Evolutionary conservation across 306 rosid genomes (phyloP).

Genomic region (Rosa lucieae): DNA sequence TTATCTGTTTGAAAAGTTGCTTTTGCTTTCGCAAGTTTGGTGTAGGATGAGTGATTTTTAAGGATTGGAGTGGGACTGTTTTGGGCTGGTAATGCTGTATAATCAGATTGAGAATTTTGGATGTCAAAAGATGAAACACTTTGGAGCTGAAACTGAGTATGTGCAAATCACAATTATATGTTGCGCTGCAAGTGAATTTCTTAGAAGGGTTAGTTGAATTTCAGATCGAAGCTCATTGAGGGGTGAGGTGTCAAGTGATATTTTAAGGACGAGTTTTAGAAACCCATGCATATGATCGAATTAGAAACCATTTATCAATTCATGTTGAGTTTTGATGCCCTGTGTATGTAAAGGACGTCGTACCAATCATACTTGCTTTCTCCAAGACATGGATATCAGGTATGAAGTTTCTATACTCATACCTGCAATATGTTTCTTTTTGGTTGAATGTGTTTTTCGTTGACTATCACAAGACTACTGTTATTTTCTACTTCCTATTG

Average conservation of each 20-base stretch:
- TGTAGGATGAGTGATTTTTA: background rate
- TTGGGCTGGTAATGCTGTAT: background rate
- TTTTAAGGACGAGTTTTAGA: background rate
- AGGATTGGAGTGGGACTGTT: background rate
- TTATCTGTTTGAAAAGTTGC: no score
- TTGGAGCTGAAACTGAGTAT: background rate
- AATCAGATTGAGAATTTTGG: background rate
- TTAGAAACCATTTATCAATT: no score
- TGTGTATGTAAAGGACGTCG: conserved; percentile 78
- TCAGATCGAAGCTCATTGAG: background rate
- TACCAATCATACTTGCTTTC: conserved; percentile 52
- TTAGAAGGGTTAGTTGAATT: background rate
- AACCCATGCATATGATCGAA: no score
- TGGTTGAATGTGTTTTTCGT: background rate
- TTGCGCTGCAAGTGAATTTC: background rate
- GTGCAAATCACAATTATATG: background rate
- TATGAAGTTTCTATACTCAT: conserved; percentile 29
- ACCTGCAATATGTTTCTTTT: background rate
- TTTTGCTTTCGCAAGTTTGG: background rate
- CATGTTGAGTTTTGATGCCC: conserved; percentile 91
- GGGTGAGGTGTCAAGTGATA: no score
- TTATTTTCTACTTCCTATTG: no score
- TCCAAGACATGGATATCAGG: conserved; percentile 74
- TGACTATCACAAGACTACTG: no score
- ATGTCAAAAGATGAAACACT: background rate